A percentile compares a stretch with the other conserved stretches of the same genome.
phyloP scores from a whole-genome alignment of 257 asterid genomes.

The Solanum peruvianum region DNA sequence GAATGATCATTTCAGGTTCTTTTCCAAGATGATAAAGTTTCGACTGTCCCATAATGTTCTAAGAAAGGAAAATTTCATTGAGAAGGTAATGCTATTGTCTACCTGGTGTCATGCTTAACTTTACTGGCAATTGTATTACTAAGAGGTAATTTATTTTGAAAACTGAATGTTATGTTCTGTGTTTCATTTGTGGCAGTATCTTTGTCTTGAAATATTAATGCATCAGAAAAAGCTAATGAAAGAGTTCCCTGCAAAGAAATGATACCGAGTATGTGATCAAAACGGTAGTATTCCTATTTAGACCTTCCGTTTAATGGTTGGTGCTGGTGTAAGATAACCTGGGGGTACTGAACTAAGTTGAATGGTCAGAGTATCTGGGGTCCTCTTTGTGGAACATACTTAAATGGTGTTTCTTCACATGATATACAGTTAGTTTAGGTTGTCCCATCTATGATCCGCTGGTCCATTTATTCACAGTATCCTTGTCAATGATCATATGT shows the following conservation, averaged over 20 bases:
- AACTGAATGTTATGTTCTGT: not conserved
- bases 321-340: not conserved
- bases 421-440: not conserved
- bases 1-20: slow-evolving; percentile 67
- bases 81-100: slow-evolving; percentile 42
- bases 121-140: not conserved
- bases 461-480: not conserved
- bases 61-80: slow-evolving; percentile 54
- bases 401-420: not conserved
- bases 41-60: slow-evolving; percentile 47
- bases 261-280: not conserved
- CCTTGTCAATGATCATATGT: not conserved
- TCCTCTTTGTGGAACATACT: not conserved
- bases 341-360: not conserved
- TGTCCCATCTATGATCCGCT: not conserved
- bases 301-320: not conserved
- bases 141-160: not conserved
- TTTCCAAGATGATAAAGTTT: slow-evolving; percentile 76
- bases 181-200: not conserved
- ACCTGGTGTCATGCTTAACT: not conserved
- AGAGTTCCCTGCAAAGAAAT: not conserved
- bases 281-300: not conserved
- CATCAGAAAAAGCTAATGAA: not conserved
- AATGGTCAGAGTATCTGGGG: not conserved
- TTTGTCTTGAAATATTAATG: not conserved